These are phyloP conservation scores for Arxiozyma slooffiae DNA, from an alignment of 1,139 yeast genomes.

Conservation along the genomic window DNA sequence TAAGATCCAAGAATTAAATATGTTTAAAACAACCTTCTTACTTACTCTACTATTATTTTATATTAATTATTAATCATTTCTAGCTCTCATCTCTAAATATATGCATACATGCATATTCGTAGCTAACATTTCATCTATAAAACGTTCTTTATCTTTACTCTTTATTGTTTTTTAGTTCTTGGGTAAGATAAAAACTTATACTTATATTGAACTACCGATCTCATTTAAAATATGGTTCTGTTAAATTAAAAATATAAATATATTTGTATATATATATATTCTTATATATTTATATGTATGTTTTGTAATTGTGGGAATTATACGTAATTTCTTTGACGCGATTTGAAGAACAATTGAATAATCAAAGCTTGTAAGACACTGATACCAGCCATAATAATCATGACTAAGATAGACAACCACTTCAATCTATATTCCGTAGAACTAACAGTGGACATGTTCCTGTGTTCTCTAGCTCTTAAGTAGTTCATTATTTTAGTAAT, in stretches of 20 bases:
- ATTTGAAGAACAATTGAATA: constrained; percentile 40
- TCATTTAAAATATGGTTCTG: background rate
- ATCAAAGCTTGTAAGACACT: constrained; percentile 53
- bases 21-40: constrained; percentile 18
- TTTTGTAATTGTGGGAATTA: constrained; percentile 7
- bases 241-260: background rate
- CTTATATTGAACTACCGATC: background rate
- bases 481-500: constrained; percentile 51
- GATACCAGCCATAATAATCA: constrained; percentile 55
- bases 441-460: constrained; percentile 62
- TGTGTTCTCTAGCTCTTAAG: constrained; percentile 62
- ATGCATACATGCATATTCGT: background rate
- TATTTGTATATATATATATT: background rate
- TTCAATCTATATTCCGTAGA: constrained; percentile 57
- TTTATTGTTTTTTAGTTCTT: background rate
- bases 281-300: background rate
- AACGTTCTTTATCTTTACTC: background rate
- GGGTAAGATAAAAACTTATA: background rate
- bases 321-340: constrained; percentile 35
- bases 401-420: constrained; percentile 52
- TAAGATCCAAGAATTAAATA: constrained; percentile 6
- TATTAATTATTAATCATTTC: constrained; percentile 5
- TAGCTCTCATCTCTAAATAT: background rate
- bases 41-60: constrained; percentile 16
- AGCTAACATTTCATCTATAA: too few relatives aligned